Conservation (phyloP, 768 basidiomycete genomes). For the Phlegmacium glaucopus region DNA sequence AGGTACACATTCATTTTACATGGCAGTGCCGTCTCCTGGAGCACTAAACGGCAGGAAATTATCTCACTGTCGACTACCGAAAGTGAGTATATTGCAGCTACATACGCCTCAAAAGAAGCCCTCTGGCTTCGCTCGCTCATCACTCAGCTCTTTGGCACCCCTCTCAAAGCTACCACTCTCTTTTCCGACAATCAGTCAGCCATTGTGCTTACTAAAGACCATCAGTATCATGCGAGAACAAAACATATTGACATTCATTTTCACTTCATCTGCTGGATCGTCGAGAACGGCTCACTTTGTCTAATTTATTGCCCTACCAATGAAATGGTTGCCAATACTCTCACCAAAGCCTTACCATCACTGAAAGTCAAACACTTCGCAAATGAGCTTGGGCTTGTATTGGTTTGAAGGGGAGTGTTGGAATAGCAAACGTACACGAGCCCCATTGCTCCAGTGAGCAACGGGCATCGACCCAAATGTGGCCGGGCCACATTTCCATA, state of each 20-base stretch:
- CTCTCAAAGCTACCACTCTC: conserved; percentile 7
- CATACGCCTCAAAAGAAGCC: conserved; percentile 17
- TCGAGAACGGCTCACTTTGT: conserved; percentile 1
- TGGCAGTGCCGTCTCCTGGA: conserved; percentile 31
- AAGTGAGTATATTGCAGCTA: conserved; percentile 29
- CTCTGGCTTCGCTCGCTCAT: conserved; percentile 16
- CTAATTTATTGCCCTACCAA: conserved; percentile 9
- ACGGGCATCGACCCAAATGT: too few relatives aligned
- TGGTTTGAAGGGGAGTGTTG: too few relatives aligned
- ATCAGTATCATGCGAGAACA: conserved; percentile 9
- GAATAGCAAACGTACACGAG: too few relatives aligned
- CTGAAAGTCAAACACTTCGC: too few relatives aligned
- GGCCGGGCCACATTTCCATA: too few relatives aligned
- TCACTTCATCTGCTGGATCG: conserved; percentile 9
- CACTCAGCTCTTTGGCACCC: conserved; percentile 3
- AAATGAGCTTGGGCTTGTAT: too few relatives aligned
- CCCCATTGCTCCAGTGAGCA: too few relatives aligned
- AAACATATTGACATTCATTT: conserved; percentile 22
- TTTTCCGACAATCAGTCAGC: conserved; percentile 18
- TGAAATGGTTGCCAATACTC: conserved; percentile 6
- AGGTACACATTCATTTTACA: conserved; percentile 29
- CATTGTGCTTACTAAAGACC: conserved; percentile 13
- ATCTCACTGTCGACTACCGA: conserved; percentile 25
- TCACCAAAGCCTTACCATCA: conserved; percentile 4
- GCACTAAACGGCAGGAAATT: conserved; percentile 27